These are phyloP conservation scores for Phoenix roebelenii DNA, from an alignment of 176 grass and related monocot species.

Conservation along the genomic window DNA sequence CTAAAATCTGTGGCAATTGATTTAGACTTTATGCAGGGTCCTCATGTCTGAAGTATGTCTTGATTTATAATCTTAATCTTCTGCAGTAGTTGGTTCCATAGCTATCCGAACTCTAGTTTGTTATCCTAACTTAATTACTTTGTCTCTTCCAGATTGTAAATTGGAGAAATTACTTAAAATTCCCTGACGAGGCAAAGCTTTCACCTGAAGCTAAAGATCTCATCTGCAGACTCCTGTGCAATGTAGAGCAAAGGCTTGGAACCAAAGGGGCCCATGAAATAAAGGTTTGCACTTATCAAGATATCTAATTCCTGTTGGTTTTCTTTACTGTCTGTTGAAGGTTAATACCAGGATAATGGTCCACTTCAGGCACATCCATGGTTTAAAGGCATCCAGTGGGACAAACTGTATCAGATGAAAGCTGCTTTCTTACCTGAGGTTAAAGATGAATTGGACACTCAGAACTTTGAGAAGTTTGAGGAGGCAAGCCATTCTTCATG, in stretches of 20 bases:
- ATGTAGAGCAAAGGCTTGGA: conserved; percentile 83
- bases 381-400: conserved; percentile 79
- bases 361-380: conserved; percentile 63
- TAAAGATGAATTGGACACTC: conserved; percentile 71
- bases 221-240: conserved; percentile 85
- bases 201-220: conserved; percentile 87
- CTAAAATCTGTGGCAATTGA: no score
- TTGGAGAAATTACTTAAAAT: conserved; percentile 94
- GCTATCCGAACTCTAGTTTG: no score
- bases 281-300: conserved; percentile 37
- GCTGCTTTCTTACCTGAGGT: conserved; percentile 97
- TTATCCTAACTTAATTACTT: conserved; percentile 1
- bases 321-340: neutral
- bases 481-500: conserved; percentile 38
- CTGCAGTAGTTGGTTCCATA: no score
- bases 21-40: no score
- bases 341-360: conserved; percentile 19
- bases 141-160: conserved; percentile 71
- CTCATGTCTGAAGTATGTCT: no score
- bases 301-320: conserved; percentile 2
- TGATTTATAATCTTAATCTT: no score
- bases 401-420: conserved; percentile 86
- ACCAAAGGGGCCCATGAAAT: conserved; percentile 95
- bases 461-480: conserved; percentile 93
- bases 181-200: conserved; percentile 94